Conservation (phyloP, 2,329 filamentous ascomycete genomes). For the Fusarium sp. region DNA sequence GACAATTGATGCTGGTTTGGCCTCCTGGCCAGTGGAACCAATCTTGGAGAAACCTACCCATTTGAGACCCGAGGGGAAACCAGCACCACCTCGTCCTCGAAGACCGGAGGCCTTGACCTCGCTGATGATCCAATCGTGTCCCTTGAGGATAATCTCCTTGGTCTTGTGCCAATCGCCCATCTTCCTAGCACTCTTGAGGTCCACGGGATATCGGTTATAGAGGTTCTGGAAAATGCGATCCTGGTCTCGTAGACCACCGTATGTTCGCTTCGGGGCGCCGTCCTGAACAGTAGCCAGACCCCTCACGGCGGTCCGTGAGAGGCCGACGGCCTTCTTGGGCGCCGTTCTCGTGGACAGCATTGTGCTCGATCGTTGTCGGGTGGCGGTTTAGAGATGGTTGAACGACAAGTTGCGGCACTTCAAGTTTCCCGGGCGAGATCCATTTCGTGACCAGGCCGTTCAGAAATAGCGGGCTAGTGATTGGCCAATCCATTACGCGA, state of each 20-base stretch:
- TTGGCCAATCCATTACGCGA: conserved; percentile 53
- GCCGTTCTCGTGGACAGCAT: conserved; percentile 60
- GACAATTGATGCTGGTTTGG: conserved; percentile 36
- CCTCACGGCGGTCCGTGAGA: conserved; percentile 64
- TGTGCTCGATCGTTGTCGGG: conserved; percentile 49
- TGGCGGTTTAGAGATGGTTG: conserved; percentile 46
- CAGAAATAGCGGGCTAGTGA: conserved; percentile 53
- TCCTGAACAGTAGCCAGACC: conserved; percentile 86
- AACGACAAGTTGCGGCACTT: conserved; percentile 51
- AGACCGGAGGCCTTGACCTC: conserved; percentile 98
- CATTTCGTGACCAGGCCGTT: conserved; percentile 43
- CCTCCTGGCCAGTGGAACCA: conserved; percentile 17
- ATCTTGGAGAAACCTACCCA: conserved; percentile 73
- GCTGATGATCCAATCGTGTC: conserved; percentile 98
- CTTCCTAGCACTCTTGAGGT: conserved; percentile 94
- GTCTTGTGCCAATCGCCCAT: conserved; percentile 99
- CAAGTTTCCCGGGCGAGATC: conserved; percentile 49
- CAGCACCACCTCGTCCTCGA: conserved; percentile 94
- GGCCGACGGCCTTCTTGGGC: conserved; percentile 51
- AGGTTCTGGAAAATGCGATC: conserved; percentile 99
- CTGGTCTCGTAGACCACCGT: conserved; percentile 93
- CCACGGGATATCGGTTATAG: conserved; percentile 90
- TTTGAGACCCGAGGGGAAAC: conserved; percentile 98
- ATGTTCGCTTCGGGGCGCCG: conserved; percentile 73
- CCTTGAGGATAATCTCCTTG: conserved; percentile 97